Base-by-base conservation (phyloP, 2,329 filamentous ascomycete genomes). In the Penicillium oxalicum region DNA sequence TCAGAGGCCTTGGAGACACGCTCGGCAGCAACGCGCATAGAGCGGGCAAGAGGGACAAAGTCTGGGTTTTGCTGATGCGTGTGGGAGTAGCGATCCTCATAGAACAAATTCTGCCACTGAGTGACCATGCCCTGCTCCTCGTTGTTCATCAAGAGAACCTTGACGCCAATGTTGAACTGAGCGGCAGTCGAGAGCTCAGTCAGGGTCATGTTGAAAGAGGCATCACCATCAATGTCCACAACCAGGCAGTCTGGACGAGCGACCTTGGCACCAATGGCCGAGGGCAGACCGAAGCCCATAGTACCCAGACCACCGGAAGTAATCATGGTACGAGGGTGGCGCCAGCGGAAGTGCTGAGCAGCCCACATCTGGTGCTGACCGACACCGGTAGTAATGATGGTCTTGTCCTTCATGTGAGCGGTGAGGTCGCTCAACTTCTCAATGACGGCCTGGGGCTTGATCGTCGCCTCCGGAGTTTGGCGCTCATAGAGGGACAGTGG, bases 281-380 rank as follows among this genome's bases (percentile, higher is more conserved):
- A 88, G 25, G 93, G 93, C 38, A 98, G 82, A 66, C 93, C 93
- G 73, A 81, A 97, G 50, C 93, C 93, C 93, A 97, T 97, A 13
- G 89, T 94, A 53, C 91, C 90, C 13, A 97, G 83, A 67, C 93
- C 93, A 69, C 93, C 93, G 1, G 91, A 96, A 29, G 91, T 96
- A 73, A 98, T 87, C 87, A 97, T 94, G 54, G 87, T 88, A 58
- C 93, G 84, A 29, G 93, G 91, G 63, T 90, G 75, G 55, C 89
- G 82, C 91, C 93, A 97, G 62, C 90, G 83, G 83, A 90, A 97
- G 77, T 95, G 91, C 75, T 97, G 91, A 4, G 91, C 93, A 26
- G 88, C 81, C 93, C 91, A 97, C 93, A 97, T 97, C 72, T 98
- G 91, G 75, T 97, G 91, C 72, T 97, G 93, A 37, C 93, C 93